Base-by-base conservation (phyloP, 2,329 filamentous ascomycete genomes). In the Aspergillus uvarum region DNA sequence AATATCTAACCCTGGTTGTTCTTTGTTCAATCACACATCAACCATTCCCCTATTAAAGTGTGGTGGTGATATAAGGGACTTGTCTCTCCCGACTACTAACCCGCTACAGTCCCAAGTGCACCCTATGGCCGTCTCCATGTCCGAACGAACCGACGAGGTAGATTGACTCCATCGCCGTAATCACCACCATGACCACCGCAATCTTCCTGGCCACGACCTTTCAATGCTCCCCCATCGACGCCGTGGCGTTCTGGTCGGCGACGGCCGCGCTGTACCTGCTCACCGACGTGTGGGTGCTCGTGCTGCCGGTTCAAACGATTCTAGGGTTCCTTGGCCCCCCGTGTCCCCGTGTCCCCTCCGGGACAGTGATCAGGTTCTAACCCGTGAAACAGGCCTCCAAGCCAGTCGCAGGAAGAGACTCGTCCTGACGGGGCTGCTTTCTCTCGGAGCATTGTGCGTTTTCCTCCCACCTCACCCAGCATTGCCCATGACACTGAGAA, bases 211-310 rank as follows among this genome's bases (percentile, higher is more conserved):
- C 61, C 8, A 58, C 56, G 2, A 56, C 59, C 48, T 63, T 63
- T 21, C 61, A 63, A 19, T 63, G 58, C 53, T 56, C 49, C 4
- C 58, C 58, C 26, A 47, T 60, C 38, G 26, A 48, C 5, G 31
- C 58, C 4, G 50, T 60, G 26, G 54, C 59, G 11, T 63, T 61
- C 14, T 63, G 61, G 61, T 63, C 58, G 21, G 35, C 56, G 5
- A 47, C 26, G 1, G 52, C 59, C 6, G 56, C 56, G 3, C 5
- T 59, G n/a, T 61, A 48, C 12, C 50, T 63, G 19, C 59, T 26
- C 4, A 63, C 59, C 1, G 61, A 59, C 48, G 6, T 63, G 14
- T 63, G 61, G 61, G 61, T 63, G 26, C 32, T 63, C 16, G 10
- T 35, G n/a, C 24, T 63, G 11, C 61, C 61, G 2, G 16, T 56